These are phyloP conservation scores for Kuraishia floccosa DNA, from an alignment of 805 yeast species.

Conservation along the genomic window DNA sequence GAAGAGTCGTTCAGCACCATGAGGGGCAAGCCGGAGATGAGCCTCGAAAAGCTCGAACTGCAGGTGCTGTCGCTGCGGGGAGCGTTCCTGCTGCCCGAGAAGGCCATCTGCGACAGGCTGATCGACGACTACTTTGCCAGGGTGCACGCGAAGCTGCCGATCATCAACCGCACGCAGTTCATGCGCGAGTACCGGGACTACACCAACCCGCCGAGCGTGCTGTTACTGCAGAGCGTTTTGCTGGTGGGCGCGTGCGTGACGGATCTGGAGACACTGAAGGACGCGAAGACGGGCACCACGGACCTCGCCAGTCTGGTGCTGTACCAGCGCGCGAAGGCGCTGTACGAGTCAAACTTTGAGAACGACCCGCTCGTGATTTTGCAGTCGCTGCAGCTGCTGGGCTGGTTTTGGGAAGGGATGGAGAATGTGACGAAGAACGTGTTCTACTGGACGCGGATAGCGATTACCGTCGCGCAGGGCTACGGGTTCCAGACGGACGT, in stretches of 20 bases:
- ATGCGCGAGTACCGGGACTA: conserved; percentile 44
- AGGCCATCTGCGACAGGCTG: conserved; percentile 45
- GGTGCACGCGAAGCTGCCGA: conserved; percentile 61
- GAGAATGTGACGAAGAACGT: conserved; percentile 57
- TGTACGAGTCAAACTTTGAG: conserved; percentile 62
- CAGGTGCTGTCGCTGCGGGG: conserved; percentile 55
- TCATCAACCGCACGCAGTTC: conserved; percentile 52
- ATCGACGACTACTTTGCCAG: conserved; percentile 50
- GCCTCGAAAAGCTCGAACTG: conserved; percentile 32
- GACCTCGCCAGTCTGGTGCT: conserved; percentile 47
- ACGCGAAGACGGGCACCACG: conserved; percentile 25
- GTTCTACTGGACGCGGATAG: conserved; percentile 61
- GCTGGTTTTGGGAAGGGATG: conserved; percentile 67
- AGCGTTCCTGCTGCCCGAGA: conserved; percentile 58
- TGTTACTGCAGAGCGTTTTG: conserved; percentile 54
- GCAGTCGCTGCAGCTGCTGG: conserved; percentile 51
- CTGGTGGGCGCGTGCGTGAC: conserved; percentile 60
- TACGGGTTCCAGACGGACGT: conserved; percentile 58
- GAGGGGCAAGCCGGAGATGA: background rate
- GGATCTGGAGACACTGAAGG: conserved; percentile 38
- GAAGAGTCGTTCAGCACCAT: background rate
- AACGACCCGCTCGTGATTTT: conserved; percentile 49
- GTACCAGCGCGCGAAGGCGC: conserved; percentile 62
- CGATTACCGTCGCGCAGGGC: conserved; percentile 62
- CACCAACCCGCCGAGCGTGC: conserved; percentile 46